Base-by-base conservation (phyloP, 225 moss, liverwort and hornwort species). In the Polytrichum commune region DNA sequence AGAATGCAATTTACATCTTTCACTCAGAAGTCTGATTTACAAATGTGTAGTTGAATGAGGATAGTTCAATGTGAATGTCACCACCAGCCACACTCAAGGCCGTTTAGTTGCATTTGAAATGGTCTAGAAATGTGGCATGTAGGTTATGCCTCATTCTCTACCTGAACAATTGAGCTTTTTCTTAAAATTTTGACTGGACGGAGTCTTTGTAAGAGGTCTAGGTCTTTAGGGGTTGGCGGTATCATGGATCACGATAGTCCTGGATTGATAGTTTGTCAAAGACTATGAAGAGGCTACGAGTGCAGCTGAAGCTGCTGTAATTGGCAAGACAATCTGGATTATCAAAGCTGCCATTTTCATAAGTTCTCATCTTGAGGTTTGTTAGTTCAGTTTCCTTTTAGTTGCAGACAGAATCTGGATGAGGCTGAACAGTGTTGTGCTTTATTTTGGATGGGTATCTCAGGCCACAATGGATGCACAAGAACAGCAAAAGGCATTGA, bases 401-500 rank as follows among this genome's bases (percentile, higher is more conserved):
- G 24, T 26, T 63, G 54, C 29, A 29, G 63, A 67, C 35, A 55
- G 6, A 30, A 62, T 62, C 19, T 63, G 53, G 63, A 32, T 7
- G 24, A 35, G 60, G 62, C 46, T 76, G 71, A 76, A 53, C 28
- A 57, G 46, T 64, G 38, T 64, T 35, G 56, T 60, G 60, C 67
- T 54, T 56, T 53, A 33, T 72, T 55, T 23, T 80, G 53, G 60
- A 27, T 62, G 54, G 5, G 26, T 27, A 60, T 29, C 68, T 46
- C 81, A 92, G 92, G 90, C 77, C 13, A 74, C 77, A 25, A 90
- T 84, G 77, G 90, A 93, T 73, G 90, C 81, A 56, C 86, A 85
- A 72, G 82, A 85, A 68, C 88, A 93, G 65, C 93, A 90, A 72
- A 93, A 89, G 68, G 90, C 84, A 65, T 29, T 90, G 71, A 88